A percentile compares a stretch with the other conserved stretches of the same genome.
Conservation (phyloP, 164 flowering plant genomes). For the Dillenia turbinata region DNA sequence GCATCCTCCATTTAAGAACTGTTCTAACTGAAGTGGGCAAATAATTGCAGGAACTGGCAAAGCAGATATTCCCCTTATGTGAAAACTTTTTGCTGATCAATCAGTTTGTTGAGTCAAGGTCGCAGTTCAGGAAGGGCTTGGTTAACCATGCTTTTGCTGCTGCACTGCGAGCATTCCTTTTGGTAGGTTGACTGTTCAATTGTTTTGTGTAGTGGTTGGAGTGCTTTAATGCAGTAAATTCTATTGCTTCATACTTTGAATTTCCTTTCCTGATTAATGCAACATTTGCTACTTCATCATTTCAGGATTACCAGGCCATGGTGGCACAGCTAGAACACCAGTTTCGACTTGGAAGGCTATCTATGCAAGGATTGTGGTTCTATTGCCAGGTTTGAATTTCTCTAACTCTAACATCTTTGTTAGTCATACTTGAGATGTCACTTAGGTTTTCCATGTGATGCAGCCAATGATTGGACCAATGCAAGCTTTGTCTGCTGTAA, state of each 20-base stretch:
- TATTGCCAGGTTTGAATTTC: constrained; percentile 77
- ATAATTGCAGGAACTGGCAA: constrained; percentile 73
- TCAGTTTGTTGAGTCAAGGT: constrained; percentile 91
- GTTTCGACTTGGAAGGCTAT: constrained; percentile 87
- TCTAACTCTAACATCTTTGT: neutral
- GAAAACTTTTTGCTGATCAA: constrained; percentile 73
- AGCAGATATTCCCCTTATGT: constrained; percentile 80
- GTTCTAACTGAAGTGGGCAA: constrained; percentile 3
- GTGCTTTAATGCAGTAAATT: too few relatives aligned
- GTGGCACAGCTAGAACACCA: constrained; percentile 99
- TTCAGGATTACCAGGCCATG: constrained; percentile 94
- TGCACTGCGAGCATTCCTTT: constrained; percentile 79
- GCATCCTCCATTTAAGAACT: too few relatives aligned
- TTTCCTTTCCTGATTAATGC: neutral
- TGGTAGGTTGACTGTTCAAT: constrained; percentile 42
- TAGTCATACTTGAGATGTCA: constrained; percentile 1
- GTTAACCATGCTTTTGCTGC: constrained; percentile 99
- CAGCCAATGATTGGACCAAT: constrained; percentile 94
- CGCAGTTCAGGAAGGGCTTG: constrained; percentile 89
- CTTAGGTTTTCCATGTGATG: constrained; percentile 7
- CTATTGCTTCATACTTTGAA: too few relatives aligned
- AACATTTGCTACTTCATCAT: constrained; percentile 2
- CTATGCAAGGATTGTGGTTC: constrained; percentile 96
- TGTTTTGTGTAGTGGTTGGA: too few relatives aligned
- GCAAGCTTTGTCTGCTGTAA: constrained; percentile 74